A percentile compares a stretch with the other conserved stretches of the same genome.
phyloP scores from a whole-genome alignment of 495 filamentous ascomycete genomes.

The Penicillium pulvis region DNA sequence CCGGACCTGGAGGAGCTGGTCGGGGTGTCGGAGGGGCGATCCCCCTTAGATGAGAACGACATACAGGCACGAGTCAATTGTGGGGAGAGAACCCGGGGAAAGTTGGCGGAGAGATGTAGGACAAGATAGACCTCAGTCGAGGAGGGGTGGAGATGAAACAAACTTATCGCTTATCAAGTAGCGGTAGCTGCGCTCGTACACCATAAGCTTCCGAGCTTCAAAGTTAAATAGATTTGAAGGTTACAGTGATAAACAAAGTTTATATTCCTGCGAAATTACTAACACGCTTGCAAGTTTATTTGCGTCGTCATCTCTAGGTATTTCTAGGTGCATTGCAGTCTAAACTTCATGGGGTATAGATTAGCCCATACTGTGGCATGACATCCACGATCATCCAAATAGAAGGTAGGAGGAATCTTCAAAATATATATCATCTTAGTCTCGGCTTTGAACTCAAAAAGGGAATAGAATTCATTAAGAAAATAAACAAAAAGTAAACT shows the following conservation, averaged over 20 bases:
- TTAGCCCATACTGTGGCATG: no score
- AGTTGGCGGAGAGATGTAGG: not conserved
- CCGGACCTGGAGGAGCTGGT: conserved; percentile 34
- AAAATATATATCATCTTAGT: no score
- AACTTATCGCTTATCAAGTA: conserved; percentile 20
- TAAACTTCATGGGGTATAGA: not conserved
- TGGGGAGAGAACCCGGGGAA: conserved; percentile 15
- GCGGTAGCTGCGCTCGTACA: conserved; percentile 1
- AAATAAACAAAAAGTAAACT: no score
- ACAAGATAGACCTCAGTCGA: not conserved
- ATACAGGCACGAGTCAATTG: conserved; percentile 29
- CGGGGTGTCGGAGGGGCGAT: conserved; percentile 21
- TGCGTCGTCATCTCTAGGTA: no score
- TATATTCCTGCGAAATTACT: not conserved
- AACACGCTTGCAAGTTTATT: not conserved
- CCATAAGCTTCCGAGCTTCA: not conserved
- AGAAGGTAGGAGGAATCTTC: no score
- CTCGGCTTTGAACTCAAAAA: no score
- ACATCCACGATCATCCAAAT: no score
- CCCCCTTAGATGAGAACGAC: conserved; percentile 32
- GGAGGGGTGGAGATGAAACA: conserved; percentile 4
- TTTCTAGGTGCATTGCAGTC: not conserved
- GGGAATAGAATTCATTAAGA: no score
- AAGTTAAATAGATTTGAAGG: no score
- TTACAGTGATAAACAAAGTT: no score